Base-by-base conservation (phyloP, 495 filamentous ascomycete genomes). In the Aspergillus saccharolyticus region DNA sequence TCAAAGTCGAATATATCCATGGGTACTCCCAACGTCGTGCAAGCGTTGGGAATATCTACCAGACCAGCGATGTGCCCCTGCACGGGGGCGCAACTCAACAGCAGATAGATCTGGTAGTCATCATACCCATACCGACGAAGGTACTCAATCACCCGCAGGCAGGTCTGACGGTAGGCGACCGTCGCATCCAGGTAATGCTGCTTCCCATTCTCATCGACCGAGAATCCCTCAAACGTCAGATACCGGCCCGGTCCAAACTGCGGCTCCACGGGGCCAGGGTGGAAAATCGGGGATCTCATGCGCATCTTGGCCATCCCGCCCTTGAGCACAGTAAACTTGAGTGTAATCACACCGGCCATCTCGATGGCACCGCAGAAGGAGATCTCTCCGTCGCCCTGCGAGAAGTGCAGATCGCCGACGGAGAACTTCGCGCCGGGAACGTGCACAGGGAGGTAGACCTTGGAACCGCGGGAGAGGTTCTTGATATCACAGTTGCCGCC, bases 1-100 rank as follows among this genome's bases (percentile, higher is more conserved):
- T 96, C 91, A 69, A 97, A 95, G 66, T 94, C 90, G 63, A 96
- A 96, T 52, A 97, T 96, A 76, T 97, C 92, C 78, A 95, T 91
- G 14, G 92, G 92, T 42, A 97, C 70, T 0, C 91, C 89, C 54
- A 97, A 74, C 3, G 92, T 96, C 24, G 91, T 96, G 68, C 92
- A 97, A 0, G 91, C 90, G 69, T 87, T 86, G 1, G 82, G 85
- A 54, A 96, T 89, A 71, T 97, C 92, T 30, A 96, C 92, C 56
- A 97, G 83, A 0, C 93, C 92, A n/a, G 90, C 93, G 55, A 97
- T 81, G 72, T 96, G 91, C 2, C 92, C 92, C 74, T 97, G 90
- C 15, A 97, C 79, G 0, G 92, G 92, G 7, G 92, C 92, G 72
- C 90, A 95, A 24, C 87, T 91, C 33, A 97, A 77, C 44, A 96